A percentile compares a stretch with the other conserved stretches of the same genome.
phyloP scores from a whole-genome alignment of 1,284 basidiomycete species.

The Apiotrichum gracile region DNA sequence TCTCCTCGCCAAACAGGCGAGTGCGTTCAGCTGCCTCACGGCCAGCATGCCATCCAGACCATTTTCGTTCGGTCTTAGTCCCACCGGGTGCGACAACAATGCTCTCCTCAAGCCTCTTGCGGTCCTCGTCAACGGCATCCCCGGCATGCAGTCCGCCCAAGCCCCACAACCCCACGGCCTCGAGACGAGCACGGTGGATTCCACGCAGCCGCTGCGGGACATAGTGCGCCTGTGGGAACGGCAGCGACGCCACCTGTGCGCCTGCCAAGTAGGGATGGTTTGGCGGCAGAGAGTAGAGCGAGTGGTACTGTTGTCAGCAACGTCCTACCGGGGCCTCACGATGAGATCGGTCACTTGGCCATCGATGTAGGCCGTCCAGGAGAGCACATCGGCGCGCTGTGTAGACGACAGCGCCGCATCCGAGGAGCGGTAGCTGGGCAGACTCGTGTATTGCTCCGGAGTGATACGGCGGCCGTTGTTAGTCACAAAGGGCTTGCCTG shows the following conservation, averaged over 20 bases:
- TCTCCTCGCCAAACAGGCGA: slow-evolving; percentile 36
- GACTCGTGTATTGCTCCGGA: slow-evolving; percentile 16
- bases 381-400: slow-evolving; percentile 27
- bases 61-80: slow-evolving; percentile 30
- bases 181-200: slow-evolving; percentile 30
- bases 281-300: slow-evolving; percentile 38
- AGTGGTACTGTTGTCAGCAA: slow-evolving; percentile 32
- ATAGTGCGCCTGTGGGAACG: slow-evolving; percentile 37
- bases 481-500: slow-evolving; percentile 33
- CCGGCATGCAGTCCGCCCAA: slow-evolving; percentile 26
- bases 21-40: slow-evolving; percentile 26
- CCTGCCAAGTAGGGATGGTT: slow-evolving; percentile 34
- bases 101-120: slow-evolving; percentile 24
- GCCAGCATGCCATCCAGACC: slow-evolving; percentile 35
- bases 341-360: slow-evolving; percentile 37
- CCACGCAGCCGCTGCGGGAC: slow-evolving; percentile 37
- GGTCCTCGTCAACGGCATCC: slow-evolving; percentile 29
- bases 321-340: slow-evolving; percentile 18
- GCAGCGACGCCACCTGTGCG: slow-evolving; percentile 25
- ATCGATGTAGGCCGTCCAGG: slow-evolving; percentile 41
- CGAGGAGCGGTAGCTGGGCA: slow-evolving; percentile 27
- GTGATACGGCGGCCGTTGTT: slow-evolving; percentile 15
- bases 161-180: slow-evolving; percentile 40
- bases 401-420: slow-evolving; percentile 20
- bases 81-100: slow-evolving; percentile 37